phyloP scores from a whole-genome alignment of 306 rosid species.

The Neltuma alba region DNA sequence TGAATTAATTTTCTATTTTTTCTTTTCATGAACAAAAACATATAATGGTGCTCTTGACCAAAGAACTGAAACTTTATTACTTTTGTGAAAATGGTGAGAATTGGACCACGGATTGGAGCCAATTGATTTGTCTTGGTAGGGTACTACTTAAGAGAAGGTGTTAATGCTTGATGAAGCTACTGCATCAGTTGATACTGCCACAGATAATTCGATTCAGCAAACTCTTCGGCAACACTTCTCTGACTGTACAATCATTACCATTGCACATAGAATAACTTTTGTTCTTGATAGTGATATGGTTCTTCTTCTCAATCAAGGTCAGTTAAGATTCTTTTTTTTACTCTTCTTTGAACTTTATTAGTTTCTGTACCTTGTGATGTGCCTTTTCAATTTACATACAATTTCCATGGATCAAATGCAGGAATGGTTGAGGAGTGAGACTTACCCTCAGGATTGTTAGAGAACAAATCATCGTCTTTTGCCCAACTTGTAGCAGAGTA shows the following conservation, averaged over 20 bases:
- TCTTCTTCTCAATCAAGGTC: conserved; percentile 74
- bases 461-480: conserved; percentile 61
- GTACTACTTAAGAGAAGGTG: conserved; percentile 80
- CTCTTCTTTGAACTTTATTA: neutral
- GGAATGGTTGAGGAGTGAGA: conserved; percentile 72
- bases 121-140: conserved; percentile 87
- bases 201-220: conserved; percentile 84
- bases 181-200: conserved; percentile 88
- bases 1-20: neutral
- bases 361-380: neutral
- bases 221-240: conserved; percentile 70
- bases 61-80: conserved; percentile 12
- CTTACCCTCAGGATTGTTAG: conserved; percentile 61
- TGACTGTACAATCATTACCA: conserved; percentile 66
- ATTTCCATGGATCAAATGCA: conserved; percentile 32
- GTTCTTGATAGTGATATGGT: conserved; percentile 82
- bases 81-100: conserved; percentile 79
- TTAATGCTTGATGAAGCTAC: conserved; percentile 93
- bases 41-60: neutral
- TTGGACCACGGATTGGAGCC: conserved; percentile 98
- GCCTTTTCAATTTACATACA: neutral
- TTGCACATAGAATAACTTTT: conserved; percentile 88
- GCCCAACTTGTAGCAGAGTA: conserved; percentile 77
- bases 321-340: neutral
- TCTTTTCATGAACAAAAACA: neutral